A percentile compares a stretch with the other conserved stretches of the same genome.
Evolutionary conservation across 2,329 filamentous ascomycete species (phyloP).

Genomic region (Cadophora sp.): DNA sequence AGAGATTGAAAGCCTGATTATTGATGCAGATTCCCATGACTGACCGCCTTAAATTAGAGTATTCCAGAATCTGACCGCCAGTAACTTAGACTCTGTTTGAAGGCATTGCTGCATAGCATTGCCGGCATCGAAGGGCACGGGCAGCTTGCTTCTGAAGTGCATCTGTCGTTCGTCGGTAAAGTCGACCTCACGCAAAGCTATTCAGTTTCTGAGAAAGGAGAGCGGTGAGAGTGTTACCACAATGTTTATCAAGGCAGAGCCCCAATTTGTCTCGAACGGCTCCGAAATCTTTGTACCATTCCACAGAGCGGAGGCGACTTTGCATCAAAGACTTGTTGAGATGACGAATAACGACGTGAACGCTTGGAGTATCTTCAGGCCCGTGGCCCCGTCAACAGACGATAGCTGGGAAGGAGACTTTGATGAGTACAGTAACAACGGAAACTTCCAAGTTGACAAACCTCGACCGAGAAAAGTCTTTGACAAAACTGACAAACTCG

Average conservation of each 20-base stretch:
- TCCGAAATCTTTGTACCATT: slow-evolving; percentile 40
- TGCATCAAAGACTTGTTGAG: slow-evolving; percentile 39
- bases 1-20: background rate
- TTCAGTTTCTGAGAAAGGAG: slow-evolving; percentile 29
- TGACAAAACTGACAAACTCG: slow-evolving; percentile 27
- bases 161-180: slow-evolving; percentile 31
- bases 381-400: slow-evolving; percentile 28
- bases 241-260: slow-evolving; percentile 43
- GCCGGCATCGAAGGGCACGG: slow-evolving; percentile 25
- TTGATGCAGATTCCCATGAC: slow-evolving; percentile 1
- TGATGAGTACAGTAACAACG: slow-evolving; percentile 34
- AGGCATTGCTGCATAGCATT: slow-evolving; percentile 32
- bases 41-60: too few species aligned
- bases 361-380: slow-evolving; percentile 38
- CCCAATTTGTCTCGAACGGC: slow-evolving; percentile 40
- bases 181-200: slow-evolving; percentile 35
- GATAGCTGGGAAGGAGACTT: slow-evolving; percentile 36
- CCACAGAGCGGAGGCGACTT: slow-evolving; percentile 29
- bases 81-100: slow-evolving; percentile 23
- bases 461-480: background rate
- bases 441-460: slow-evolving; percentile 28
- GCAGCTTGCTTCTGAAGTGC: slow-evolving; percentile 33
- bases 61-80: too few species aligned
- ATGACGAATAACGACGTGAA: slow-evolving; percentile 42
- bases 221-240: slow-evolving; percentile 41